These are phyloP conservation scores for Starmerella asiatica DNA, from an alignment of 805 yeast species.

Conservation along the genomic window DNA sequence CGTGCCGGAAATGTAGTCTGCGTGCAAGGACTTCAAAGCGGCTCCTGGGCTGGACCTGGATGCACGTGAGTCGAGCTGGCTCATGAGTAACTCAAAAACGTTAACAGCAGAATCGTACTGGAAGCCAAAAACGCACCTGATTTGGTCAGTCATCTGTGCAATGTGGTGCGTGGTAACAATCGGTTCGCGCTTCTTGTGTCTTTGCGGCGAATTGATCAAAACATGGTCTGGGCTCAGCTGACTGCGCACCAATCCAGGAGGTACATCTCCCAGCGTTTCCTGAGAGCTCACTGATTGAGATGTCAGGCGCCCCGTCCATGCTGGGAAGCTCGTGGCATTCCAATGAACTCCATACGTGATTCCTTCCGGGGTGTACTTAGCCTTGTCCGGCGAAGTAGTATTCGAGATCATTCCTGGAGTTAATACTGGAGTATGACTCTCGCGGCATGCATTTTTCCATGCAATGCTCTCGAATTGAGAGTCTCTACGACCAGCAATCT, in stretches of 20 bases:
- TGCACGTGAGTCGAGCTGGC: constrained; percentile 53
- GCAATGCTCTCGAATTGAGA: constrained; percentile 7
- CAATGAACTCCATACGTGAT: constrained; percentile 20
- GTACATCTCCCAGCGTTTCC: no score
- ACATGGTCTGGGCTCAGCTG: no score
- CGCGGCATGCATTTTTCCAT: constrained; percentile 2
- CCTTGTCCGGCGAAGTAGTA: background rate
- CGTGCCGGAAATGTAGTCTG: constrained; percentile 62
- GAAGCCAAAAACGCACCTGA: constrained; percentile 49
- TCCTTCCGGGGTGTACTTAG: constrained; percentile 5
- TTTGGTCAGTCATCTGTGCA: constrained; percentile 40
- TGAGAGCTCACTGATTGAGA: no score
- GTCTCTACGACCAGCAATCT: no score
- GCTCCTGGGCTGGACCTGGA: constrained; percentile 44
- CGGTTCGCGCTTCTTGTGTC: no score
- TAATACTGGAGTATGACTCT: constrained; percentile 4
- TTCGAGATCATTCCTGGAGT: constrained; percentile 14
- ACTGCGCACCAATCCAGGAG: no score
- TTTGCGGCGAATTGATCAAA: no score
- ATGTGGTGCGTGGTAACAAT: no score
- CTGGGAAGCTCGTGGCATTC: constrained; percentile 61
- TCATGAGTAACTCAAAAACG: constrained; percentile 52
- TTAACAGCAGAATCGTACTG: constrained; percentile 52
- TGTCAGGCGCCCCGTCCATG: constrained; percentile 53
- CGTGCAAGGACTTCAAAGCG: constrained; percentile 51